A percentile compares a stretch with the other conserved stretches of the same genome.
Evolutionary conservation across 805 yeast genomes (phyloP).

Genomic region (Starmerella etchellsii): DNA sequence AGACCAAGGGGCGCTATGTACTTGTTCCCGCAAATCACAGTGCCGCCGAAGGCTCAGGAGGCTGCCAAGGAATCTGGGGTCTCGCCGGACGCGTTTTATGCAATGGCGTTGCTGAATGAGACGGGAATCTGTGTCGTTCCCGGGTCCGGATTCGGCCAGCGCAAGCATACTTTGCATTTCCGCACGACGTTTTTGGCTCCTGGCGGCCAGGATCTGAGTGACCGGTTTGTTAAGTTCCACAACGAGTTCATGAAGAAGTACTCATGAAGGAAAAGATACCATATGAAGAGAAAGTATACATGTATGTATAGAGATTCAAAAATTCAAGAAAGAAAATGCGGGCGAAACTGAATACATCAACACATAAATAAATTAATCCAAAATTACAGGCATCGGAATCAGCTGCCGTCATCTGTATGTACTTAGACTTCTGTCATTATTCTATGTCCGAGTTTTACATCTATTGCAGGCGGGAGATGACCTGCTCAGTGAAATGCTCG

Average conservation of each 20-base stretch:
- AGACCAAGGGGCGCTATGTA: slow-evolving; percentile 97
- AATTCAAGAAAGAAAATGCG: too few relatives aligned
- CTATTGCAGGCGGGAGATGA: slow-evolving; percentile 49
- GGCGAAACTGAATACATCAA: too few relatives aligned
- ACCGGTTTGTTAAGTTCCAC: slow-evolving; percentile 70
- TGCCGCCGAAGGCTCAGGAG: slow-evolving; percentile 50
- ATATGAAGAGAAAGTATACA: too few relatives aligned
- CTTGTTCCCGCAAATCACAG: slow-evolving; percentile 65
- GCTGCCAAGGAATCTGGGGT: slow-evolving; percentile 45
- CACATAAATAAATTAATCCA: too few relatives aligned
- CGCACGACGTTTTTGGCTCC: slow-evolving; percentile 97
- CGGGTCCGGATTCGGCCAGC: slow-evolving; percentile 95
- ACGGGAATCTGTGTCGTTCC: slow-evolving; percentile 98
- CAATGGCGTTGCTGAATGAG: slow-evolving; percentile 63
- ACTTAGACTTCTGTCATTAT: too few relatives aligned
- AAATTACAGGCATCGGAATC: too few relatives aligned
- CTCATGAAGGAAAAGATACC: slow-evolving; percentile 5
- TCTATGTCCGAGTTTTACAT: too few relatives aligned
- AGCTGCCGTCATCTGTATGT: too few relatives aligned
- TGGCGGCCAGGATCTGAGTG: slow-evolving; percentile 71
- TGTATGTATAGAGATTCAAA: background rate
- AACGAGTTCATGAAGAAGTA: slow-evolving; percentile 50
- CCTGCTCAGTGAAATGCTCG: slow-evolving; percentile 78
- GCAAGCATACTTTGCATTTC: slow-evolving; percentile 74
- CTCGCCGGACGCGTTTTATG: slow-evolving; percentile 78